phyloP scores from a whole-genome alignment of 1,284 basidiomycete species.

The Rhodotorula mucilaginosa region DNA sequence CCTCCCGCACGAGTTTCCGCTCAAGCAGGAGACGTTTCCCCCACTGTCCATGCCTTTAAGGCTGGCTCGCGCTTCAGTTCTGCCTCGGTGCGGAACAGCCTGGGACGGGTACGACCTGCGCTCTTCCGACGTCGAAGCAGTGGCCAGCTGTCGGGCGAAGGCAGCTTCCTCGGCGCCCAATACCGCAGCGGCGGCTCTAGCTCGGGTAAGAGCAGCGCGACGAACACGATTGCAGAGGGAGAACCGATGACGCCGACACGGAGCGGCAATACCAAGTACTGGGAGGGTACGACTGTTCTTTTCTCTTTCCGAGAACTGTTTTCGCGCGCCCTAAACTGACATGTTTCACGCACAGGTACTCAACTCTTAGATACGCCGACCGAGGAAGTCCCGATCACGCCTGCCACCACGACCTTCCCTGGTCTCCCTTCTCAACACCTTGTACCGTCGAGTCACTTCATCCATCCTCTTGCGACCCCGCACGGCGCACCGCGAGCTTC shows the following conservation, averaged over 20 bases:
- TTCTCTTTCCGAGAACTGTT: neutral
- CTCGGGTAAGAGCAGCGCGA: slow-evolving; percentile 13
- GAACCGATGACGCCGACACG: slow-evolving; percentile 43
- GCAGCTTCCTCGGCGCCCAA: slow-evolving; percentile 24
- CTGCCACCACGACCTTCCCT: slow-evolving; percentile 31
- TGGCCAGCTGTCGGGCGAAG: slow-evolving; percentile 40
- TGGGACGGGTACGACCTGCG: slow-evolving; percentile 16
- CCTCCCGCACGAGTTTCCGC: neutral
- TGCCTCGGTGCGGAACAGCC: slow-evolving; percentile 5
- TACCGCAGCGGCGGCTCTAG: slow-evolving; percentile 36
- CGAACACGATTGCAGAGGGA: slow-evolving; percentile 16
- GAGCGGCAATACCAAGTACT: slow-evolving; percentile 16
- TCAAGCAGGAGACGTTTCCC: slow-evolving; percentile 23
- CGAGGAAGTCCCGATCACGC: slow-evolving; percentile 34
- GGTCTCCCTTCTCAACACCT: slow-evolving; percentile 10
- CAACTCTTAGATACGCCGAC: slow-evolving; percentile 38
- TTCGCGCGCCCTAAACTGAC: neutral
- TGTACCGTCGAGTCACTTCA: slow-evolving; percentile 18
- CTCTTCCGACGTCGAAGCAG: slow-evolving; percentile 42
- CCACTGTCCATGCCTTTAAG: slow-evolving; percentile 24
- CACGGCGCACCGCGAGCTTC: slow-evolving; percentile 26
- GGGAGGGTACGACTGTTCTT: slow-evolving; percentile 24
- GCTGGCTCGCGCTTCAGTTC: neutral
- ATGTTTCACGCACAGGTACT: slow-evolving; percentile 4
- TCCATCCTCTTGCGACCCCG: slow-evolving; percentile 22